Base-by-base conservation (phyloP, 352 stramenopile species). In the Phytopythium oedochilum region DNA sequence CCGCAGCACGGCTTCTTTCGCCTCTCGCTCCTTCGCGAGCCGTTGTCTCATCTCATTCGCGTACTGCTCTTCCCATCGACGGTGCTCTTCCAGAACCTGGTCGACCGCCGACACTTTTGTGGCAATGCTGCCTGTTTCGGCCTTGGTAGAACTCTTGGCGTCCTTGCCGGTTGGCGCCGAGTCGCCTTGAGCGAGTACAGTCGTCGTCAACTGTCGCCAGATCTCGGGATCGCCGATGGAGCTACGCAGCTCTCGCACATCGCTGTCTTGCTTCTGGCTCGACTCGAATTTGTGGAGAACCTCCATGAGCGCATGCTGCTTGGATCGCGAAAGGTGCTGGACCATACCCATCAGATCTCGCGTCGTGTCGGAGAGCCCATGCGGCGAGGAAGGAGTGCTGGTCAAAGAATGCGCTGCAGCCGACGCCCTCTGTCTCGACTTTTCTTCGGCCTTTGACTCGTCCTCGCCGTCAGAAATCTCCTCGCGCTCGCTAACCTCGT, bases 191-290 rank as follows among this genome's bases (percentile, higher is more conserved):
- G 15, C 10, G 32, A 52, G 3, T 0, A 90, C 60, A 7, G 67
- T 57, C 0, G 66, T 23, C 7, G 73, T 85, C 3, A 94, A 63
- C 46, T 92, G 74, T 28, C 78, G 83, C 82, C 82, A 92, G n/a
- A 94, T 66, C 18, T 63, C 52, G n/a, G 82, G 74, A 40, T 94
- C 84, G 0, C 73, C 73, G 32, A 92, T 89, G 0, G 84, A 94
- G 39, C 57, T 74, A 29, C 68, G 61, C 14, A 94, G 57, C 10
- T 68, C 53, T 7, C 80, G 63, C 0, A 90, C 61, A 35, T 94
- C 83, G 20, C 59, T 64, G 20, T 75, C 70, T 20, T 67, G 57
- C 17, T 86, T 78, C 0, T 78, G 65, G 53, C 81, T 86, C 0
- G 64, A 44, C 25, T 88, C 63, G 42, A 92, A 92, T 25, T 79